Evolutionary conservation across 768 basidiomycete genomes (phyloP).

Genomic region (Coprinopsis marcescibilis): DNA sequence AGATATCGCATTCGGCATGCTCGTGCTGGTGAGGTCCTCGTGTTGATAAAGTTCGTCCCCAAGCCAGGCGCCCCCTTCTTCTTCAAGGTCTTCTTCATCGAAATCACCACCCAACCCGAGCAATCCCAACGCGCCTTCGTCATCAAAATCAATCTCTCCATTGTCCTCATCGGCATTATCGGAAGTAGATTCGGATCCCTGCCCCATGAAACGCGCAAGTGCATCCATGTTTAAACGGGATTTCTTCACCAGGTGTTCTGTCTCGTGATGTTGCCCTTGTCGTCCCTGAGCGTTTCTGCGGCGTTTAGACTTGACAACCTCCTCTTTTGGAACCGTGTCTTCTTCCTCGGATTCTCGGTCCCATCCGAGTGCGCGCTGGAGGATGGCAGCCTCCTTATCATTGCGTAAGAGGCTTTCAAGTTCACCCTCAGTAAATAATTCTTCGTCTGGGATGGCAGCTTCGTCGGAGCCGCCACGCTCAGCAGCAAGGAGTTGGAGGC

Average conservation of each 20-base stretch:
- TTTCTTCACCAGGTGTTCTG: conserved; percentile 17
- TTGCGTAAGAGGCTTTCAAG: conserved; percentile 53
- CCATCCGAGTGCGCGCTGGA: conserved; percentile 30
- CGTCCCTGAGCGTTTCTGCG: no score
- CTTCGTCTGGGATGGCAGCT: conserved; percentile 56
- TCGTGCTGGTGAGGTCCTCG: neutral
- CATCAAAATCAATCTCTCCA: conserved; percentile 21
- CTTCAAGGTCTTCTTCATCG: conserved; percentile 12
- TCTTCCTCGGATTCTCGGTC: conserved; percentile 14
- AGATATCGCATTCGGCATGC: neutral
- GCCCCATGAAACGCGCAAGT: conserved; percentile 45
- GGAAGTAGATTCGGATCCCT: neutral
- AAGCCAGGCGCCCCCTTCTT: conserved; percentile 11
- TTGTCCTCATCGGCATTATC: conserved; percentile 22
- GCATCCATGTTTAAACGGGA: conserved; percentile 53
- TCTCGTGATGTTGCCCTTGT: conserved; percentile 5
- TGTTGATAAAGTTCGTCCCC: conserved; percentile 1
- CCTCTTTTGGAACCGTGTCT: conserved; percentile 8
- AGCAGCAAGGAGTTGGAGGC: conserved; percentile 57
- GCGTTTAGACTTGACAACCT: conserved; percentile 8
- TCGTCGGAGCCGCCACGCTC: conserved; percentile 51
- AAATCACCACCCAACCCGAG: conserved; percentile 12
- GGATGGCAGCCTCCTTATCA: conserved; percentile 42
- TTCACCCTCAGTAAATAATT: conserved; percentile 66
- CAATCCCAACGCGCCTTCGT: conserved; percentile 14